phyloP scores from a whole-genome alignment of 192 early-diverging fungal genomes.

The Coemansia sp. region DNA sequence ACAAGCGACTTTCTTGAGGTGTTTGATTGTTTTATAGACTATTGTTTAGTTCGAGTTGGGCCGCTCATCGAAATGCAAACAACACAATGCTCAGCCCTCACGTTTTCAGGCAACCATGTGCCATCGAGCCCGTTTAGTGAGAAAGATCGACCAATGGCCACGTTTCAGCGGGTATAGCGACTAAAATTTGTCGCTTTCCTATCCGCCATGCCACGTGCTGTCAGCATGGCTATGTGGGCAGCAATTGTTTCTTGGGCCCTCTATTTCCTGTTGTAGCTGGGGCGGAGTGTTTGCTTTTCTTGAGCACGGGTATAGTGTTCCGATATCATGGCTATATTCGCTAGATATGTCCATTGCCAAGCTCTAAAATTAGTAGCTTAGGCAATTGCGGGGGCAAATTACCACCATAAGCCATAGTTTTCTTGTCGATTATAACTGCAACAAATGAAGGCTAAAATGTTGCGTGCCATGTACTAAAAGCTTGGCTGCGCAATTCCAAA shows the following conservation, averaged over 20 bases:
- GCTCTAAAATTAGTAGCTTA: not conserved
- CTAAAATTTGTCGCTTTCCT: not conserved
- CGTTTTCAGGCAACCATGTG: not conserved
- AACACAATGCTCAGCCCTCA: not conserved
- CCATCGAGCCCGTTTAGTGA: not conserved
- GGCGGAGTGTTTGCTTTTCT: not conserved
- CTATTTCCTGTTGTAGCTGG: not conserved
- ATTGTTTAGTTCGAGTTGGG: conserved; percentile 4
- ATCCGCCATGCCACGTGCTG: not conserved
- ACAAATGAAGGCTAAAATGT: not conserved
- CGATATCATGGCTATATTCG: not conserved
- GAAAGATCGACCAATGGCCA: not conserved
- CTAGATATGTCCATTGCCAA: not conserved
- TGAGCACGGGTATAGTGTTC: not conserved
- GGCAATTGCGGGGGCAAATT: not conserved
- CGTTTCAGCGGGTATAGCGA: not conserved
- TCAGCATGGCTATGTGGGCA: not conserved
- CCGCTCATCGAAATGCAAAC: conserved; percentile 2
- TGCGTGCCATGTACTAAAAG: not conserved
- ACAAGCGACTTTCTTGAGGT: not conserved
- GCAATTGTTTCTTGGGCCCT: not conserved
- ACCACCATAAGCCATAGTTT: not conserved
- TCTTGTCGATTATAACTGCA: not conserved
- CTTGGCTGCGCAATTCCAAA: not conserved
- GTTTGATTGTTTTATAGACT: not conserved